Conservation (phyloP, 148 eudicot species). For the Spergularia marina region DNA sequence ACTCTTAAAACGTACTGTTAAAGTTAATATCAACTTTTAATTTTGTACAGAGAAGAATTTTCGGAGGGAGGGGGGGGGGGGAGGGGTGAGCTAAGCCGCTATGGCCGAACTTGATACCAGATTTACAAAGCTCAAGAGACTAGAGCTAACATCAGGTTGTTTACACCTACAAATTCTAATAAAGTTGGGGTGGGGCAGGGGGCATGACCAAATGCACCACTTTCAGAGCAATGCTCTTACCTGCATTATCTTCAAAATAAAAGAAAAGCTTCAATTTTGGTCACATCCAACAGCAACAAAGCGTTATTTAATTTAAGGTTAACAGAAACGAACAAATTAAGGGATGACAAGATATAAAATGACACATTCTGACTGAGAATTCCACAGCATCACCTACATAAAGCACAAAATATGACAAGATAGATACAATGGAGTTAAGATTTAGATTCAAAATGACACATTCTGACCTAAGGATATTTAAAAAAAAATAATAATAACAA, state of each 20-base stretch:
- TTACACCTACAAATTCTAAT: too few relatives aligned
- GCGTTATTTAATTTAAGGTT: neutral
- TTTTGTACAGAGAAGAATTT: too few relatives aligned
- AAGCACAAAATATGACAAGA: neutral
- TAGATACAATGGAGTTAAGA: neutral
- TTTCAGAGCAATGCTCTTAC: too few relatives aligned
- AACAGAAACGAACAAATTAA: neutral
- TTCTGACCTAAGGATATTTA: neutral
- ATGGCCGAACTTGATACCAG: too few relatives aligned
- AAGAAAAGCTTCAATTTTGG: neutral
- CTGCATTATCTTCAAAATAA: neutral
- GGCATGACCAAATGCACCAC: too few relatives aligned
- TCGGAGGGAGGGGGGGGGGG: too few relatives aligned
- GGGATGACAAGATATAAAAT: neutral
- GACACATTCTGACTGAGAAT: neutral
- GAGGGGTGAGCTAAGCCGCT: too few relatives aligned
- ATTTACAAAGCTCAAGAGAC: too few relatives aligned
- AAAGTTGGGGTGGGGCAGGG: too few relatives aligned
- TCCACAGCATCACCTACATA: neutral
- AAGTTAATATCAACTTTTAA: too few relatives aligned
- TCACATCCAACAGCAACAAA: neutral
- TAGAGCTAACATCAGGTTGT: too few relatives aligned
- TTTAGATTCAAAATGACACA: neutral
- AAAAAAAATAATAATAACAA: neutral
- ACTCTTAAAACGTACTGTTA: too few relatives aligned